Base-by-base conservation (phyloP, 805 yeast genomes). In the Candida nanaspora region DNA sequence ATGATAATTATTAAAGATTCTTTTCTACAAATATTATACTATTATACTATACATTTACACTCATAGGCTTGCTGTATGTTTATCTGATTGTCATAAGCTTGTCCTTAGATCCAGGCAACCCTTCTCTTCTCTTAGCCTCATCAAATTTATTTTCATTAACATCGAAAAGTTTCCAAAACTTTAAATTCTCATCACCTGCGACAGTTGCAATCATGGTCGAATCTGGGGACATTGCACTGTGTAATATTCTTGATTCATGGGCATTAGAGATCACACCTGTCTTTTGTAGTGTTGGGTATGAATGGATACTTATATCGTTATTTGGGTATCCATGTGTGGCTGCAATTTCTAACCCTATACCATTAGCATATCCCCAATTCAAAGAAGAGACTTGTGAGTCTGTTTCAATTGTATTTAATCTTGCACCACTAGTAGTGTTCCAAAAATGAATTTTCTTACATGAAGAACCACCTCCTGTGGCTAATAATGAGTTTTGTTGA, bases 381-480 rank as follows among this genome's bases (percentile, higher is more conserved):
- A 93, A 69, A 14, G 96, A 85, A n/a, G 95, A 82, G 5, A 93
- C 93, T 61, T 93, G 98, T 0, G 96, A 82, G 6, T 91, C 96
- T 0, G 97, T 84, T 49, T 88, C 93, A 19, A 91, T 83, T 9
- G 93, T 74, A 49, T 88, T 86, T 28, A 86, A 78, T 45, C 95
- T 68, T 2, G 89, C 78, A 1, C 98, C 98, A 0, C 94, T 86
- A 16, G 86, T 76, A 3, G 96, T 78, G 62, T 93, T 93, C 98
- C 98, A 93, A 63, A 93, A 86, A 62, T 91, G 91, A 44, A 91
- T 85, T 36, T 81, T 76, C 56, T 80, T 82, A 62, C 93, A 97
- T 26, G 85, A 75, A 11, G 95, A 82, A 14, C 98, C 98, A 39
- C 98, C 98, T 6, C 98, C 98, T 3, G 96, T 83, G n/a, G 97